Conservation (phyloP, 345 rosid species). For the Microcos paniculata region DNA sequence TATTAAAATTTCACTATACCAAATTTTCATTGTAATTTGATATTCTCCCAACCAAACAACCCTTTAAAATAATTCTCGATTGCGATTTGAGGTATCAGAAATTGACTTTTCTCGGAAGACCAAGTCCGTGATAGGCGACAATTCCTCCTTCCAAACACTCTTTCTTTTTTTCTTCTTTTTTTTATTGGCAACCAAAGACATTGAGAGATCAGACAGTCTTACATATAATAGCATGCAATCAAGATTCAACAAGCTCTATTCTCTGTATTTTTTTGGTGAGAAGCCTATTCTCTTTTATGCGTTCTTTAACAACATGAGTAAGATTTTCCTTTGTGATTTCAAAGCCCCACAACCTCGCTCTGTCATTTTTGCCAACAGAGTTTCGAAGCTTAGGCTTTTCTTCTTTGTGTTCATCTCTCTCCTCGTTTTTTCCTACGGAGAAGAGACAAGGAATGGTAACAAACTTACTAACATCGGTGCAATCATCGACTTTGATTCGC, state of each 20-base stretch:
- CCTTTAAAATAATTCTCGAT: background rate
- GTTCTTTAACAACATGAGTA: slow-evolving; percentile 6
- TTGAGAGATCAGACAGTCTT: background rate
- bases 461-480: slow-evolving; percentile 37
- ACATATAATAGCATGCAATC: background rate
- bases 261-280: too few species aligned
- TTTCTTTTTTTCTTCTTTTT: too few species aligned
- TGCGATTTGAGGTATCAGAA: too few species aligned
- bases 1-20: too few species aligned
- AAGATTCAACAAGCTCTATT: too few species aligned
- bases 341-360: background rate
- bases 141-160: background rate
- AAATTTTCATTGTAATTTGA: too few species aligned
- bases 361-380: background rate
- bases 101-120: slow-evolving; percentile 3
- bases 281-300: background rate
- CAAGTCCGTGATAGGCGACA: slow-evolving; percentile 1
- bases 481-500: slow-evolving; percentile 35
- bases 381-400: slow-evolving; percentile 14
- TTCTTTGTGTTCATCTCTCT: background rate
- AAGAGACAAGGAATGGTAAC: background rate
- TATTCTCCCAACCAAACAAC: too few species aligned
- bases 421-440: slow-evolving; percentile 19
- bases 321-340: background rate
- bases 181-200: background rate